Percentiles rank a stretch among this genome's conserved stretches.
Conservation (phyloP, 331 rosid species). For the Malus hybrid region DNA sequence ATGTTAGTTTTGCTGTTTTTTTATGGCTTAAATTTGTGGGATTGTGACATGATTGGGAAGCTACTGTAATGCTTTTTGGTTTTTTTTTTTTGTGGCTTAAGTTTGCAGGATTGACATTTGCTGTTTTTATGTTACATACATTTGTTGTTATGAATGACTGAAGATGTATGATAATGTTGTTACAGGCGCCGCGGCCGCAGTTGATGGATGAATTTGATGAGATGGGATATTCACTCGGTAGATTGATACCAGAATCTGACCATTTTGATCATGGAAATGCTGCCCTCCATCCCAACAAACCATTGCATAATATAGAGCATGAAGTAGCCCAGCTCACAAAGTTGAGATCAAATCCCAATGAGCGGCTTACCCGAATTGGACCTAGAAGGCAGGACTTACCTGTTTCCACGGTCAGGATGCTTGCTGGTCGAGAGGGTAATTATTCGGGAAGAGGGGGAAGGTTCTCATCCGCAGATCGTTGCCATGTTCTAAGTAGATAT, state of each 20-base stretch:
- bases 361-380: conserved; percentile 34
- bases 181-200: conserved; percentile 18
- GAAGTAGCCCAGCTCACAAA: conserved; percentile 72
- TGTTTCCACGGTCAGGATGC: conserved; percentile 72
- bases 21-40: conserved; percentile 12
- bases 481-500: conserved; percentile 75
- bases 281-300: conserved; percentile 15
- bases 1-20: not conserved
- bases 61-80: not conserved
- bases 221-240: conserved; percentile 87
- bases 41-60: conserved; percentile 9
- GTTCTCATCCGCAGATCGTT: conserved; percentile 73
- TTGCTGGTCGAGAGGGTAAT: conserved; percentile 70
- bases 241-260: conserved; percentile 50
- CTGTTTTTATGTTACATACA: too few species aligned
- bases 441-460: conserved; percentile 76
- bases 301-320: conserved; percentile 38
- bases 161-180: not conserved
- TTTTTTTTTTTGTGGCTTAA: too few species aligned
- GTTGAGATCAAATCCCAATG: conserved; percentile 63
- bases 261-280: conserved; percentile 26
- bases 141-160: too few species aligned
- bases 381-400: conserved; percentile 42
- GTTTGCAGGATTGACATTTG: too few species aligned
- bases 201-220: conserved; percentile 36